phyloP scores from a whole-genome alignment of 2,329 filamentous ascomycete species.

The Beauveria sp. region DNA sequence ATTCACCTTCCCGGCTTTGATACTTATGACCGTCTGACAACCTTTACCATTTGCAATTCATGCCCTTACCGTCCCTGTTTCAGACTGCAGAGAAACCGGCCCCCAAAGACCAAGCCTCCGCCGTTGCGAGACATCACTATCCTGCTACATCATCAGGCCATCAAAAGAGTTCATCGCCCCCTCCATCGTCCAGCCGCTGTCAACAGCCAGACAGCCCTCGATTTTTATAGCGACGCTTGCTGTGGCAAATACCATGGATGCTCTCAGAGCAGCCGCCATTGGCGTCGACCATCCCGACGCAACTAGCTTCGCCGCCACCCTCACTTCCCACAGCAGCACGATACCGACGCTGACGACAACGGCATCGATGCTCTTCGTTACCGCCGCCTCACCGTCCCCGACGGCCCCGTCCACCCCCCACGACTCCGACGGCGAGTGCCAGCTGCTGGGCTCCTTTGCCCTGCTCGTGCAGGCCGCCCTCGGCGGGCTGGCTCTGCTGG shows the following conservation, averaged over 20 bases:
- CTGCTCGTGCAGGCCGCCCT: conserved; percentile 83
- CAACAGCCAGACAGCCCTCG: neutral
- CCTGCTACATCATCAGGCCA: neutral
- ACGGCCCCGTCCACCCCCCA: conserved; percentile 9
- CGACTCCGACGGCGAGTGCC: conserved; percentile 66
- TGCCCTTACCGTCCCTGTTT: neutral
- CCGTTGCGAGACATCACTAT: neutral
- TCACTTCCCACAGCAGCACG: neutral
- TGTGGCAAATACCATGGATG: neutral
- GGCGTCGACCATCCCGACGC: conserved; percentile 9
- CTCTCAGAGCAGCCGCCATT: conserved; percentile 6
- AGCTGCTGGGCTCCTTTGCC: conserved; percentile 82
- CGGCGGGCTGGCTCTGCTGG: conserved; percentile 72
- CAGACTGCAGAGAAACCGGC: neutral
- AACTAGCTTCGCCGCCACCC: neutral
- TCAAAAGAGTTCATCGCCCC: neutral
- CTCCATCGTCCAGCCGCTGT: neutral
- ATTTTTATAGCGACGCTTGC: neutral
- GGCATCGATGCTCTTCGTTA: neutral
- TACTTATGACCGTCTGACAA: neutral
- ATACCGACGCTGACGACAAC: neutral
- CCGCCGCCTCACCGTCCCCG: conserved; percentile 1
- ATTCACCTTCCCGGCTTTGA: neutral
- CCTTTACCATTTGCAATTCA: neutral
- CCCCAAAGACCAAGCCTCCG: neutral